A percentile compares a stretch with the other conserved stretches of the same genome.
Conservation (phyloP, 116 monocot genomes). For the Posidonia oceanica region DNA sequence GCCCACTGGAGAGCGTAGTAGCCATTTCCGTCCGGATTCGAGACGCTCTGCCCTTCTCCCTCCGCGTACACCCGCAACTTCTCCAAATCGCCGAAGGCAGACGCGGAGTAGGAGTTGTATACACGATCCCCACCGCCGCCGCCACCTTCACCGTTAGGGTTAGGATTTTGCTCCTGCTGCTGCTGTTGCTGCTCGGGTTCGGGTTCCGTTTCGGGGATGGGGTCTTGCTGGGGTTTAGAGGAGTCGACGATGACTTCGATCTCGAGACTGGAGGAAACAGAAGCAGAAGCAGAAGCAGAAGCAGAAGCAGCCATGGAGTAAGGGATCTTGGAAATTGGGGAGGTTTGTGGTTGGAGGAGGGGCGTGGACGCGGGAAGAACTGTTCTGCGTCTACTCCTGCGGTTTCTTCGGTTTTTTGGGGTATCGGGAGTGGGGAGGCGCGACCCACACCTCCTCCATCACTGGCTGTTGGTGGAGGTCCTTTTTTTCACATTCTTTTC, state of each 20-base stretch:
- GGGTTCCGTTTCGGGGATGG: neutral
- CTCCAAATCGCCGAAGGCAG: slow-evolving; percentile 79
- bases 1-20: slow-evolving; percentile 94
- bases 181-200: no score
- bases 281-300: slow-evolving; percentile 9
- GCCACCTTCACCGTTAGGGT: neutral
- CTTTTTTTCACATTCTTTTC: no score
- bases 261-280: slow-evolving; percentile 1
- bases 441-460: no score
- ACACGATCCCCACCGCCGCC: slow-evolving; percentile 9
- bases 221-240: neutral
- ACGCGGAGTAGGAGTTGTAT: slow-evolving; percentile 59
- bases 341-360: neutral
- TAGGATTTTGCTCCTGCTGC: no score
- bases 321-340: neutral
- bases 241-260: slow-evolving; percentile 8
- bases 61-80: slow-evolving; percentile 67
- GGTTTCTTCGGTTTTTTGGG: neutral
- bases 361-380: neutral
- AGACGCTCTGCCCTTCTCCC: slow-evolving; percentile 37
- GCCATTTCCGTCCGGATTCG: slow-evolving; percentile 69
- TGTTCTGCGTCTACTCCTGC: neutral
- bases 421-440: no score
- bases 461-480: no score
- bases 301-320: neutral